phyloP scores from a whole-genome alignment of 73 alveolate species.

The Paramecium tetraurelia region DNA sequence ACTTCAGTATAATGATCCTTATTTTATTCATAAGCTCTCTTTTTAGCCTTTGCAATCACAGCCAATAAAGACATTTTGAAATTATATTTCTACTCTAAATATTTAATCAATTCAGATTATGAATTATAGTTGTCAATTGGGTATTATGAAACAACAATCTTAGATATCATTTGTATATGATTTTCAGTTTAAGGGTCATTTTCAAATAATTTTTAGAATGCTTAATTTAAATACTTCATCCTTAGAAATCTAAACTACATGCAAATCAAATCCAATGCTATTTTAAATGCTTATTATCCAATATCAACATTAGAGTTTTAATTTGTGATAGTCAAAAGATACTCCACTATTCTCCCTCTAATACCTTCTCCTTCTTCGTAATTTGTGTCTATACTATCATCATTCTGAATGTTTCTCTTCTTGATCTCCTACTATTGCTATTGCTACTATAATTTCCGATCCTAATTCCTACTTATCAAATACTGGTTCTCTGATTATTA shows the following conservation, averaged over 20 bases:
- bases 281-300: slow-evolving; percentile 34
- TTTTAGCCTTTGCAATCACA: background rate
- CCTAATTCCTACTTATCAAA: background rate
- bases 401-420: background rate
- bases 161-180: background rate
- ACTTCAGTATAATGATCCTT: background rate
- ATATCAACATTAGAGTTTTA: background rate
- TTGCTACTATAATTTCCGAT: background rate
- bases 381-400: background rate
- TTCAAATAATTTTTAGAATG: background rate
- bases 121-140: background rate
- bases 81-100: background rate
- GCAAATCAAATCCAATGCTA: background rate
- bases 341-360: slow-evolving; percentile 42
- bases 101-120: slow-evolving; percentile 27
- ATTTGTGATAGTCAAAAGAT: background rate
- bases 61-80: slow-evolving; percentile 15
- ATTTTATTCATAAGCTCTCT: background rate
- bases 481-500: slow-evolving; percentile 5
- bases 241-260: slow-evolving; percentile 23
- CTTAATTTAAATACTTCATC: background rate
- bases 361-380: slow-evolving; percentile 36
- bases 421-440: background rate
- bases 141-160: background rate
- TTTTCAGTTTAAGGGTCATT: background rate